These are phyloP conservation scores for Pulveroboletus sp. DNA, from an alignment of 768 basidiomycete species.

Conservation along the genomic window DNA sequence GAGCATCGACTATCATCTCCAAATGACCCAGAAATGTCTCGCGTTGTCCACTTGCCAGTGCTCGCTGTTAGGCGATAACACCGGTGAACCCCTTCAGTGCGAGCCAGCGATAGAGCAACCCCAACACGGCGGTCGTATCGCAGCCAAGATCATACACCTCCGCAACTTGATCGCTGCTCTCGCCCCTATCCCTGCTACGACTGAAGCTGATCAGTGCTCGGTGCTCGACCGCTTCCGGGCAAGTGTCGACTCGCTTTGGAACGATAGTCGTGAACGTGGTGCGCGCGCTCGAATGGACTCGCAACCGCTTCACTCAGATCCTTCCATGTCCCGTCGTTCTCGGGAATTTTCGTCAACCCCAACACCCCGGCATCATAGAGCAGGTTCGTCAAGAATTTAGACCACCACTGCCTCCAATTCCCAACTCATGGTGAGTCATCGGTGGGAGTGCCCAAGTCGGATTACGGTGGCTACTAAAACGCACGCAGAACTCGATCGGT, in stretches of 20 bases:
- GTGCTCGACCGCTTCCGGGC: slow-evolving; percentile 19
- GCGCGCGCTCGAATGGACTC: slow-evolving; percentile 2
- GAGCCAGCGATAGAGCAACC: too few relatives aligned
- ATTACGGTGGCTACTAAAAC: too few relatives aligned
- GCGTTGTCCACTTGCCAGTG: slow-evolving; percentile 2
- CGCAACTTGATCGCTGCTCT: slow-evolving; percentile 17
- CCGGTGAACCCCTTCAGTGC: neutral
- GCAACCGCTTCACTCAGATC: slow-evolving; percentile 1
- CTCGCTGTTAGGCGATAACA: neutral
- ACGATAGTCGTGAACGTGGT: slow-evolving; percentile 9
- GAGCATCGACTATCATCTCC: slow-evolving; percentile 19
- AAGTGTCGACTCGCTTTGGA: slow-evolving; percentile 18
- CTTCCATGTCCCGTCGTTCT: slow-evolving; percentile 3
- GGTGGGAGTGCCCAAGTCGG: too few relatives aligned
- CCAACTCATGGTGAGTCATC: neutral
- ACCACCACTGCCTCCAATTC: neutral
- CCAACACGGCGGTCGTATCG: slow-evolving; percentile 14
- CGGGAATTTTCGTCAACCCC: slow-evolving; percentile 6
- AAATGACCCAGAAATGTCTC: slow-evolving; percentile 15
- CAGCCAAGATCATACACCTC: slow-evolving; percentile 13
- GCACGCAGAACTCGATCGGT: too few relatives aligned
- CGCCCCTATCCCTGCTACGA: slow-evolving; percentile 20
- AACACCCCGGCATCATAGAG: slow-evolving; percentile 13
- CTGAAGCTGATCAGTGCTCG: slow-evolving; percentile 6
- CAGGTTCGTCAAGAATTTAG: slow-evolving; percentile 21